These are phyloP conservation scores for Leptodontidium sp. DNA, from an alignment of 2,329 filamentous ascomycete genomes.

Conservation along the genomic window DNA sequence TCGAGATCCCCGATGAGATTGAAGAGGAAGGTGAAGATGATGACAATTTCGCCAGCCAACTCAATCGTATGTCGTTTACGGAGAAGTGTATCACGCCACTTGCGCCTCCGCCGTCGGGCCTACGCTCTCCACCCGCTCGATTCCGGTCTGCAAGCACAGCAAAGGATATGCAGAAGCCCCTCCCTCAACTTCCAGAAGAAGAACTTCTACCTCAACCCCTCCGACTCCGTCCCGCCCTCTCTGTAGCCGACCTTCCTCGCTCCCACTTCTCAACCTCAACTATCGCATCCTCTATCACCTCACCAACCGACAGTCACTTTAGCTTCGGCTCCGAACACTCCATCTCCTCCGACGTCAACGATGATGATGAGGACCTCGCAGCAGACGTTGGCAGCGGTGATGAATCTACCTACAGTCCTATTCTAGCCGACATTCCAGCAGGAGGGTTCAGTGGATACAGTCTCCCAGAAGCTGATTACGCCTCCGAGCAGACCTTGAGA, in stretches of 20 bases:
- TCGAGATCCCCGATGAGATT: conserved; percentile 57
- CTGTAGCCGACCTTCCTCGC: conserved; percentile 36
- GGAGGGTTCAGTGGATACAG: conserved; percentile 26
- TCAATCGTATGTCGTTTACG: conserved; percentile 32
- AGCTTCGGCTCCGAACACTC: conserved; percentile 37
- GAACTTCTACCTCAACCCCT: conserved; percentile 32
- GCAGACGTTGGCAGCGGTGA: conserved; percentile 39
- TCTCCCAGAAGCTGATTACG: conserved; percentile 24
- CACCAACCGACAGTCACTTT: conserved; percentile 41
- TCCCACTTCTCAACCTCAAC: conserved; percentile 46
- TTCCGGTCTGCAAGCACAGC: conserved; percentile 22
- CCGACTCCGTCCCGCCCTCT: conserved; percentile 32
- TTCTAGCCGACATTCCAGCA: conserved; percentile 17
- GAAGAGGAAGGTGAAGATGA: conserved; percentile 63
- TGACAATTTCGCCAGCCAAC: conserved; percentile 65
- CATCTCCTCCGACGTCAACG: conserved; percentile 30
- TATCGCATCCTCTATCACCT: conserved; percentile 39
- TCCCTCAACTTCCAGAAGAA: conserved; percentile 42
- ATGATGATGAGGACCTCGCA: conserved; percentile 39
- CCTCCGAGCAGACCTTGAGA: conserved; percentile 25
- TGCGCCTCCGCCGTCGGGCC: conserved; percentile 40
- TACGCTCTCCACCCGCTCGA: conserved; percentile 27
- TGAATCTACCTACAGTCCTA: conserved; percentile 35
- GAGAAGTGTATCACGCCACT: conserved; percentile 39
- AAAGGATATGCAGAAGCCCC: conserved; percentile 39